Evolutionary conservation across 495 filamentous ascomycete genomes (phyloP).

Genomic region (Penicillium dipodomyicola): DNA sequence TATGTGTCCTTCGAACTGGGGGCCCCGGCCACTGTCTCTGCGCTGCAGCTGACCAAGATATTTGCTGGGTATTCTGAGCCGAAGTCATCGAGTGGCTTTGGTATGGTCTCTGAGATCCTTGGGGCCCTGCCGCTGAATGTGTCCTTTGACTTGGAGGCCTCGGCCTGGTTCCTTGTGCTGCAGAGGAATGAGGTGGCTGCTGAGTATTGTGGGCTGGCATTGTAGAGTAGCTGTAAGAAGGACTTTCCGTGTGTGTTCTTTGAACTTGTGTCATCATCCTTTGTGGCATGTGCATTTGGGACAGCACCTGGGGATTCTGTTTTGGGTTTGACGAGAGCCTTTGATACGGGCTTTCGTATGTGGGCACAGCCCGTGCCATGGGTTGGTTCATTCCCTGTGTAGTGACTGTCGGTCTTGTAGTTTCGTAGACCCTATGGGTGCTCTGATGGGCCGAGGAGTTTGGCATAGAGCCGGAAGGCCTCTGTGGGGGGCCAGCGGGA

Average conservation of each 20-base stretch:
- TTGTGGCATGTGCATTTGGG: neutral
- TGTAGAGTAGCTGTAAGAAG: neutral
- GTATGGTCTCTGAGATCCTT: neutral
- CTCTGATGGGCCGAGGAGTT: neutral
- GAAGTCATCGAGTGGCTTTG: no score
- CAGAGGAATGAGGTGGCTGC: neutral
- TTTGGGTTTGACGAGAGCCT: neutral
- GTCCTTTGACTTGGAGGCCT: neutral
- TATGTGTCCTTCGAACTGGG: neutral
- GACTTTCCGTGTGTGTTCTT: neutral
- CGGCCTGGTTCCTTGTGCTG: neutral
- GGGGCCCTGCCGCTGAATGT: neutral
- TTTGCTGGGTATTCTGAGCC: neutral
- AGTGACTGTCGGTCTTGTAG: neutral
- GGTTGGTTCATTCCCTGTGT: neutral
- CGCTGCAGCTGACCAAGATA: neutral
- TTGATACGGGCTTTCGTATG: neutral
- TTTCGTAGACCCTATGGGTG: neutral
- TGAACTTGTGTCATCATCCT: neutral
- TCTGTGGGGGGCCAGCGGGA: neutral
- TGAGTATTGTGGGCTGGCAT: neutral
- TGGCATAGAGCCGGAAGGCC: neutral
- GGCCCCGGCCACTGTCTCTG: neutral
- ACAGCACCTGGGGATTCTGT: neutral
- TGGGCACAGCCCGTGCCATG: neutral